Evolutionary conservation across 495 filamentous ascomycete genomes (phyloP).

Genomic region (Xylona heveae): DNA sequence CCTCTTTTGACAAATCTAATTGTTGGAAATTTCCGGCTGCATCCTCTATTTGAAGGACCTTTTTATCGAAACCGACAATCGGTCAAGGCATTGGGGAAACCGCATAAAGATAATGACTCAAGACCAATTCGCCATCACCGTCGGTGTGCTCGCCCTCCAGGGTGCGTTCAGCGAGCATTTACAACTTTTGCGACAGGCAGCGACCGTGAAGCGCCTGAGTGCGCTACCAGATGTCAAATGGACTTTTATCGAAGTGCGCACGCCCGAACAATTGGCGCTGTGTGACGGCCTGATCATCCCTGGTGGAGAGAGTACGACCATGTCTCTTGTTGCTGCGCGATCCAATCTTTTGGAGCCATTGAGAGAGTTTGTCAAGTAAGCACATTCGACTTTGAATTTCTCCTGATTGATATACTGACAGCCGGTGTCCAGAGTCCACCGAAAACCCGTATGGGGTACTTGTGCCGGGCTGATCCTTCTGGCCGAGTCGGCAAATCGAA

Average conservation of each 20-base stretch:
- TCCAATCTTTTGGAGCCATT: slow-evolving; percentile 66
- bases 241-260: slow-evolving; percentile 63
- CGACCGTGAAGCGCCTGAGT: slow-evolving; percentile 17
- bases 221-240: slow-evolving; percentile 21
- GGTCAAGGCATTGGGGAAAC: too few species aligned
- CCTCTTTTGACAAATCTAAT: too few species aligned
- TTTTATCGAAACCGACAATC: too few species aligned
- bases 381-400: slow-evolving; percentile 11
- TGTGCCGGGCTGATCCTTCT: slow-evolving; percentile 90
- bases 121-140: slow-evolving; percentile 1
- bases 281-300: slow-evolving; percentile 81
- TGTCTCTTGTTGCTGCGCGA: slow-evolving; percentile 69
- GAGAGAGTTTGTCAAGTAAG: slow-evolving; percentile 83
- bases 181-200: slow-evolving; percentile 48
- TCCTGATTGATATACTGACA: slow-evolving; percentile 1
- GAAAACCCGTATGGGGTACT: slow-evolving; percentile 86
- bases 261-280: slow-evolving; percentile 36
- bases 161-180: slow-evolving; percentile 87
- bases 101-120: too few species aligned
- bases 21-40: too few species aligned
- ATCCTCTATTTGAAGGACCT: too few species aligned
- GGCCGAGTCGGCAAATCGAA: slow-evolving; percentile 67
- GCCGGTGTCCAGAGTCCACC: slow-evolving; percentile 26
- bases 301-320: slow-evolving; percentile 86
- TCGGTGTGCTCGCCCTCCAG: slow-evolving; percentile 43